A percentile compares a stretch with the other conserved stretches of the same genome.
Conservation (phyloP, 1,284 basidiomycete species). For the Peniophora sp. region DNA sequence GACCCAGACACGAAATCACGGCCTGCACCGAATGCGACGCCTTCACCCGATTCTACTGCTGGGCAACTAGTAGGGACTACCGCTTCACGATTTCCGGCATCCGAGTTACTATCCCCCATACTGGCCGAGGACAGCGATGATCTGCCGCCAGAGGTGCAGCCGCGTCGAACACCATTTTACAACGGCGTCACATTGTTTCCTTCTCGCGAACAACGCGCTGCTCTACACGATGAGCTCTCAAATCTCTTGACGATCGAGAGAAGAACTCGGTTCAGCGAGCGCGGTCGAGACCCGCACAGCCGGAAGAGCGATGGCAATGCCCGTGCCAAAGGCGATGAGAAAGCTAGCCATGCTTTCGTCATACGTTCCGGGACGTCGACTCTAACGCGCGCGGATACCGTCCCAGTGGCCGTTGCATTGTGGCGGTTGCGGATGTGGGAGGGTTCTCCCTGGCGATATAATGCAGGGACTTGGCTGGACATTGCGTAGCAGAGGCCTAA, state of each 20-base stretch:
- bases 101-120: too few relatives aligned
- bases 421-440: constrained; percentile 76
- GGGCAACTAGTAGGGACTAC: neutral
- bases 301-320: neutral
- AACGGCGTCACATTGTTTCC: constrained; percentile 60
- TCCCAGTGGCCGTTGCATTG: constrained; percentile 55
- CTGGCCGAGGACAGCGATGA: neutral
- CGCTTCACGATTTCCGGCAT: too few relatives aligned
- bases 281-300: neutral
- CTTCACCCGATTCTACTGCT: constrained; percentile 25
- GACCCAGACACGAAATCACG: constrained; percentile 38
- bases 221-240: constrained; percentile 40
- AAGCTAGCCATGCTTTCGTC: constrained; percentile 63
- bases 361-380: constrained; percentile 44
- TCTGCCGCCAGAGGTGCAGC: neutral
- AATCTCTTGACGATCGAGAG: constrained; percentile 43
- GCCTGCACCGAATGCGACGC: constrained; percentile 32
- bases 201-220: constrained; percentile 45
- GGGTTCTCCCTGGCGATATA: constrained; percentile 27
- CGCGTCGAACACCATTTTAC: constrained; percentile 52
- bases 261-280: constrained; percentile 19
- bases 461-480: constrained; percentile 11
- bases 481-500: constrained; percentile 2
- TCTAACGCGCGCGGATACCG: constrained; percentile 45
- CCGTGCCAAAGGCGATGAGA: constrained; percentile 24